A percentile compares a stretch with the other conserved stretches of the same genome.
These are phyloP conservation scores for Apiotrichum porosum DNA, from an alignment of 1,284 basidiomycete genomes.

Conservation along the genomic window DNA sequence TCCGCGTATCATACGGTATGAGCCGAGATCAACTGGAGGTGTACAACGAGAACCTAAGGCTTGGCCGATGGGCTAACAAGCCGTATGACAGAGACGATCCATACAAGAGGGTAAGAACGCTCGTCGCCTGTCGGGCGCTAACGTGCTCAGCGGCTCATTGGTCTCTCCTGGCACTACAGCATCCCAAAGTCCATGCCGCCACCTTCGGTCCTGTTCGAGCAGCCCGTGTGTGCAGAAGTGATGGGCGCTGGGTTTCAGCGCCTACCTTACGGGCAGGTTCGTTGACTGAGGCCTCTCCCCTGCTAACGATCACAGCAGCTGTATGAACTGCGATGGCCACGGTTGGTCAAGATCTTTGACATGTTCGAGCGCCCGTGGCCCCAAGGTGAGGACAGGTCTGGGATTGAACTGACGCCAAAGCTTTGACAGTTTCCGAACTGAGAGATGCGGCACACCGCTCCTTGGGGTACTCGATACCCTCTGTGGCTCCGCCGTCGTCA, in stretches of 20 bases:
- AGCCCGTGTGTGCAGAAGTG: conserved; percentile 66
- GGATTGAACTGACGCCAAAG: conserved; percentile 10
- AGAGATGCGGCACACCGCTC: conserved; percentile 25
- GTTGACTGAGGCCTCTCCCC: conserved; percentile 14
- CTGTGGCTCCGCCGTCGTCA: conserved; percentile 5
- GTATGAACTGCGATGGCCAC: conserved; percentile 76
- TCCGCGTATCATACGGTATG: conserved; percentile 68
- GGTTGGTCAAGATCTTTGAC: conserved; percentile 64
- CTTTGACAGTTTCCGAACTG: conserved; percentile 19
- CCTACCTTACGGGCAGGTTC: conserved; percentile 56
- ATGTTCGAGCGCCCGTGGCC: conserved; percentile 60
- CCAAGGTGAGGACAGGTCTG: conserved; percentile 46
- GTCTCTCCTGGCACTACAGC: conserved; percentile 56
- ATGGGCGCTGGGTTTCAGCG: conserved; percentile 78
- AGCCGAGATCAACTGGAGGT: conserved; percentile 61
- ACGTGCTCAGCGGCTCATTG: conserved; percentile 24
- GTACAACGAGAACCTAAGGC: conserved; percentile 62
- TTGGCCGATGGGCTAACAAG: conserved; percentile 42
- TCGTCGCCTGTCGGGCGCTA: background rate
- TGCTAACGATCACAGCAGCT: conserved; percentile 53
- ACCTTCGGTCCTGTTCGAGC: conserved; percentile 59
- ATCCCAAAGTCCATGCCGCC: conserved; percentile 53
- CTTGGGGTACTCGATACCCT: conserved; percentile 22
- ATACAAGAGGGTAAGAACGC: conserved; percentile 32
- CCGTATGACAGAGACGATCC: conserved; percentile 35